Percentiles rank a stretch among this genome's conserved stretches.
phyloP scores from a whole-genome alignment of 768 basidiomycete genomes.

The Lactarius tabidus region DNA sequence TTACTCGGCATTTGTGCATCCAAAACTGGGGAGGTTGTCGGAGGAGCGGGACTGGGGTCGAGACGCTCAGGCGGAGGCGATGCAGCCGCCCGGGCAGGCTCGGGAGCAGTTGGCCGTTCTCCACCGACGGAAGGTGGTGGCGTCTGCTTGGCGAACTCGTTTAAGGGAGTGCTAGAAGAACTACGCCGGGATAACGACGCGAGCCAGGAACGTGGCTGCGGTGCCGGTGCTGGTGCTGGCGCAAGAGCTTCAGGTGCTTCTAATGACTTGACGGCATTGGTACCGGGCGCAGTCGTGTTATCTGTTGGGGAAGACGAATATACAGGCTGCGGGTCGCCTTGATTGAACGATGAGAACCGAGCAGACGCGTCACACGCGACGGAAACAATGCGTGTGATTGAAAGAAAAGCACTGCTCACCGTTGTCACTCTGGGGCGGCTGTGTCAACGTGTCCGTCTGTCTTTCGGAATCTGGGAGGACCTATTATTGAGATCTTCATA shows the following conservation, averaged over 20 bases:
- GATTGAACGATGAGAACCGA: conserved; percentile 3
- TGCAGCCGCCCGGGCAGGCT: not conserved
- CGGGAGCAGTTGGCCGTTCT: not conserved
- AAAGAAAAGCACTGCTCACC: conserved; percentile 4
- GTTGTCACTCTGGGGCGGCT: not conserved
- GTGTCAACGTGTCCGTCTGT: not conserved
- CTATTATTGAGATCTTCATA: not conserved
- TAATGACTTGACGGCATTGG: not conserved
- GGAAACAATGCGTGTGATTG: not conserved
- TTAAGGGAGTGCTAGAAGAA: conserved; percentile 13
- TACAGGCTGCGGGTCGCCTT: conserved; percentile 4
- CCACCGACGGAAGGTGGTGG: not conserved
- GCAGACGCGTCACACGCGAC: not conserved
- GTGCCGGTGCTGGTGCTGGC: not conserved
- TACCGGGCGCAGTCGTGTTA: not conserved
- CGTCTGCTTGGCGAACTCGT: conserved; percentile 5
- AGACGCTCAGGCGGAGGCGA: not conserved
- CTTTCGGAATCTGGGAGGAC: conserved; percentile 1
- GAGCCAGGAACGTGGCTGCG: conserved; percentile 20
- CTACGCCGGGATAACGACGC: conserved; percentile 14
- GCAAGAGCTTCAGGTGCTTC: not conserved
- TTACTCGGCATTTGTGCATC: not conserved
- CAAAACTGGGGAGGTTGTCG: not conserved
- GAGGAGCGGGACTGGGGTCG: not conserved
- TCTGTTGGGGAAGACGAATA: not conserved